Base-by-base conservation (phyloP, 192 early-diverging fungal species). In the Piromyces finnis region DNA sequence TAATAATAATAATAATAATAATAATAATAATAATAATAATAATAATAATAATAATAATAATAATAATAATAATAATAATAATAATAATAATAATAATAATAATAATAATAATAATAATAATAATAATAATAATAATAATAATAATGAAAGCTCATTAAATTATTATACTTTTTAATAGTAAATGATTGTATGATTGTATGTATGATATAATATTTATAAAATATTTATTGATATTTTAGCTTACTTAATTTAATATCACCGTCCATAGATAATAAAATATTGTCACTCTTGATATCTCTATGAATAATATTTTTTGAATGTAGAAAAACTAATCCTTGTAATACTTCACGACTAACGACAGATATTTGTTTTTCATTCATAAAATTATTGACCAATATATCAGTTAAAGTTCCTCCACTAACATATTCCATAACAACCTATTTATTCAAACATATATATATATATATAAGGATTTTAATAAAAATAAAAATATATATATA, bases 401-500 rank as follows among this genome's bases (percentile, higher is more conserved):
- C 87, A 17, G 79, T 82, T 30, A 87, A 77, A 14, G 85, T 85
- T 28, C 87, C 87, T 12, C 86, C 87, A 29, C 80, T 83, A 79
- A 86, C 87, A 77, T 83, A 88, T 77, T 88, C 87, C 3, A 83
- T 88, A 39, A 88, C 37, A 28, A 88, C 87, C 85, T 79, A 82
- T 35, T 35, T 35, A 85, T 29, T 39, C 15, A 39, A 7, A 12
- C 1, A 12, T 39, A 15, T 1, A 39, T 12, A 39, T 39, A 15
- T 39, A 39, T 15, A 14, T 12, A 15, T 12, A 39, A 9, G 13
- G 15, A 15, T 15, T 13, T 5, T 77, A 29, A 41, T 41, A 28
- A 30, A 17, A 30, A 29, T 28, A 12, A 41, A 28, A 30, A 51
- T 28, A 36, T 11, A 18, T 59, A 7, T 29, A 18, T 84, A 81